Base-by-base conservation (phyloP, 2,329 filamentous ascomycete species). In the Aureobasidium sp. region DNA sequence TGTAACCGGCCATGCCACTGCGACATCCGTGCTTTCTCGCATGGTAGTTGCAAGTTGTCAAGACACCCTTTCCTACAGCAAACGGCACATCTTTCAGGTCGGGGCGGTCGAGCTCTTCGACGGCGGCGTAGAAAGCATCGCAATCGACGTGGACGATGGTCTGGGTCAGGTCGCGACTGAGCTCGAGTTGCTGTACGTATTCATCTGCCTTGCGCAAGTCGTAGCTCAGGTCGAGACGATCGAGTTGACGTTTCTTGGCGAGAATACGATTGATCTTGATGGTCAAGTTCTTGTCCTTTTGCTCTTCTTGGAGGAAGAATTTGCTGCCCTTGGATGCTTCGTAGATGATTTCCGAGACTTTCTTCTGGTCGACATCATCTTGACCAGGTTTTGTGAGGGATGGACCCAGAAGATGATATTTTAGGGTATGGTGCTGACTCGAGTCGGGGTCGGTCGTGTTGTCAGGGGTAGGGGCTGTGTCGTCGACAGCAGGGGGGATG, bases 331-430 rank as follows among this genome's bases (percentile, higher is more conserved):
- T 97, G 17, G 91, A 97, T 12, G 92, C 91, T 73, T 96, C 91
- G 77, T 97, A 97, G 64, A 99, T 99, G 68, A 97, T 87, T 69
- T 97, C 92, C 2, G 92, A 95, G 55, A 99, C 91, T 78, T 94
- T 96, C 66, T 83, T 83, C 76, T 97, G 94, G 70, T 99, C 91
- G n/a, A 97, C 93, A 17, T 84, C 81, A 70, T 96, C 91, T 73
- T 97, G 92, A 1, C 94, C 94, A 34, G 92, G 90, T 74, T 99
- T 99, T 25, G 91, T 93, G 59, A 97, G 78, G 6, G 92, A 97
- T 0, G 92, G 93, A 0, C 94, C 94, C 0, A 97, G 81, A 0
- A 97, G 82, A 62, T 88, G 88, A 74, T 97, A 96, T 71, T 96
- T 97, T 62, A 97, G 81, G 4, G 89, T 91, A 61, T 82, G 79